Evolutionary conservation across 1,284 basidiomycete genomes (phyloP).

Genomic region (Fomitiporia mediterranea): DNA sequence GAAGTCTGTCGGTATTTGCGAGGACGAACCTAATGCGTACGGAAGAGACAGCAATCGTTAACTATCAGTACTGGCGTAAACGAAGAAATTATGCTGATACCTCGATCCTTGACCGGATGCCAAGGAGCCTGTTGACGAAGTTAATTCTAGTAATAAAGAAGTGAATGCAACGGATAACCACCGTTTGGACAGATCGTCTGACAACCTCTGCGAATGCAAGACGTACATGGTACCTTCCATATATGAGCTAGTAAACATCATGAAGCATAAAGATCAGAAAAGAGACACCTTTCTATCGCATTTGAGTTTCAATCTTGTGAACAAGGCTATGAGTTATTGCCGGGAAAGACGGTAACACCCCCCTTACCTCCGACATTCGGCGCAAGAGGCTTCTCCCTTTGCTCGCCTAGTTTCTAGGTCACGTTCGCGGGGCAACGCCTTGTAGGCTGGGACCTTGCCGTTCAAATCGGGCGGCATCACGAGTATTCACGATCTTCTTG

Average conservation of each 20-base stretch:
- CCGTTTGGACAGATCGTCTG: slow-evolving; percentile 18
- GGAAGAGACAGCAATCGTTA: no score
- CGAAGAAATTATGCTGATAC: background rate
- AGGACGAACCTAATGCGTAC: slow-evolving; percentile 7
- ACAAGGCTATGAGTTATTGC: background rate
- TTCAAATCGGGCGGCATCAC: background rate
- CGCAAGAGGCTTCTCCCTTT: slow-evolving; percentile 16
- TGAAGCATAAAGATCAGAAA: background rate
- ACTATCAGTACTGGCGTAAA: background rate
- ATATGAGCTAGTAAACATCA: background rate
- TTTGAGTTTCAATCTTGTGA: slow-evolving; percentile 17
- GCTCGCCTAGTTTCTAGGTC: slow-evolving; percentile 8
- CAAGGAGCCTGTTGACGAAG: slow-evolving; percentile 5
- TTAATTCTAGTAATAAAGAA: background rate
- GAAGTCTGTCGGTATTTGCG: slow-evolving; percentile 17
- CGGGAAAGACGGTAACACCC: background rate
- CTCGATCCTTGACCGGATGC: slow-evolving; percentile 11
- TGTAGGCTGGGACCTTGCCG: background rate
- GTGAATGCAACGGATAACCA: background rate
- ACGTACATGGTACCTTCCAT: slow-evolving; percentile 14
- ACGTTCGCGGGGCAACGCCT: background rate
- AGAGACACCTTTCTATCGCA: slow-evolving; percentile 17
- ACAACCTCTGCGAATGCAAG: slow-evolving; percentile 18
- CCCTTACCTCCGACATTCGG: slow-evolving; percentile 17
- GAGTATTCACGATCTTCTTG: no score